phyloP scores from a whole-genome alignment of 1,139 yeast genomes.

The Suhomyces coccinellae region DNA sequence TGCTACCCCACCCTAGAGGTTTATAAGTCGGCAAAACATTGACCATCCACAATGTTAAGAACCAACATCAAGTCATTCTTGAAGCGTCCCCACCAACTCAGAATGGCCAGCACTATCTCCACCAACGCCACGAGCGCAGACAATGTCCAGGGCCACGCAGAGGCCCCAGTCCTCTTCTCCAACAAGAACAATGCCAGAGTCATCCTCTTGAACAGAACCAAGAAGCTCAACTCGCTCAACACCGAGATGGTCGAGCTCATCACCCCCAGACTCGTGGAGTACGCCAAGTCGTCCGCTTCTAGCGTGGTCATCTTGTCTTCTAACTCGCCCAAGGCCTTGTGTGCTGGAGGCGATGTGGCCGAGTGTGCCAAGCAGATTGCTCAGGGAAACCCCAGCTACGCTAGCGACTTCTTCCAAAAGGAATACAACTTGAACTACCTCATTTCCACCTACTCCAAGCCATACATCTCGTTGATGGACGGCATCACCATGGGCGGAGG shows the following conservation, averaged over 20 bases:
- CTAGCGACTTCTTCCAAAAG: slow-evolving; percentile 67
- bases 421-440: slow-evolving; percentile 84
- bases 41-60: slow-evolving; percentile 7
- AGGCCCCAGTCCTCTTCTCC: slow-evolving; percentile 59
- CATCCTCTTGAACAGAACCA: slow-evolving; percentile 74
- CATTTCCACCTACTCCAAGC: slow-evolving; percentile 80
- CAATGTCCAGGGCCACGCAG: slow-evolving; percentile 30
- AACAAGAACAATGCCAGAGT: slow-evolving; percentile 69
- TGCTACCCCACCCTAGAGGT: slow-evolving; percentile 9
- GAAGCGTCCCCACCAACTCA: slow-evolving; percentile 11
- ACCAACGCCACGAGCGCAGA: slow-evolving; percentile 18
- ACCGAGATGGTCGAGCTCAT: slow-evolving; percentile 76
- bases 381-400: slow-evolving; percentile 49
- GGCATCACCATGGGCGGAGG: slow-evolving; percentile 99
- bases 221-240: slow-evolving; percentile 83
- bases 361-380: slow-evolving; percentile 60
- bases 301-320: slow-evolving; percentile 72
- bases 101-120: slow-evolving; percentile 24
- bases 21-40: slow-evolving; percentile 5
- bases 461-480: slow-evolving; percentile 79
- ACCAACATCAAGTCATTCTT: slow-evolving; percentile 7
- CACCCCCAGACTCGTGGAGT: slow-evolving; percentile 73
- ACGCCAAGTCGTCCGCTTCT: slow-evolving; percentile 65
- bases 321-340: slow-evolving; percentile 60
- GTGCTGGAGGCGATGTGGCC: slow-evolving; percentile 96